Evolutionary conservation across 176 grass and related monocot genomes (phyloP).

Genomic region (Aegilops umbellulata): DNA sequence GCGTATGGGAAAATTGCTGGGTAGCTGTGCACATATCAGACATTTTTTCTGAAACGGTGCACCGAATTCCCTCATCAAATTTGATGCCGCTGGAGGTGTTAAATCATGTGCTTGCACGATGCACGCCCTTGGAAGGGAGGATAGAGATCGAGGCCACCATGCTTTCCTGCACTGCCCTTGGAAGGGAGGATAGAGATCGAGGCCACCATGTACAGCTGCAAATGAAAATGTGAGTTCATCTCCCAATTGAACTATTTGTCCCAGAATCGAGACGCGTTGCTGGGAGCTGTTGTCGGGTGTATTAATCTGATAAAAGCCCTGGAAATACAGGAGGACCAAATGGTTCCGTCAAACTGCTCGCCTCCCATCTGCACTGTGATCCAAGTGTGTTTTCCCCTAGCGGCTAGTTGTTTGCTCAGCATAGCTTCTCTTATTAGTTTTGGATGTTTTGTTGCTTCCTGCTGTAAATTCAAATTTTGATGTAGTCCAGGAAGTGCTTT

Average conservation of each 20-base stretch:
- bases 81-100: neutral
- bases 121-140: neutral
- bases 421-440: constrained; percentile 7
- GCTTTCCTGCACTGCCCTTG: neutral
- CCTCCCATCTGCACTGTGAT: constrained; percentile 10
- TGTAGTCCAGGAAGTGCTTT: constrained; percentile 38
- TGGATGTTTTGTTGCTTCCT: constrained; percentile 34
- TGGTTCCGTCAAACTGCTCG: neutral
- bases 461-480: constrained; percentile 59
- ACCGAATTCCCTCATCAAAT: neutral
- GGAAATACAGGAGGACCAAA: constrained; percentile 14
- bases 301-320: neutral
- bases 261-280: neutral
- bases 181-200: neutral
- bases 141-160: neutral
- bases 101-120: neutral
- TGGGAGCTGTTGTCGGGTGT: neutral
- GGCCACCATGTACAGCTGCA: constrained; percentile 6
- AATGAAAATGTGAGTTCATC: constrained; percentile 15
- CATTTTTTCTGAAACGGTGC: neutral
- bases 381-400: neutral
- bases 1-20: neutral
- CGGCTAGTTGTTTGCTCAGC: neutral
- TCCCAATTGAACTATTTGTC: neutral
- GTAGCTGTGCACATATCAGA: neutral